Percentiles rank a stretch among this genome's conserved stretches.
Conservation (phyloP, 148 eudicot species). For the Dianthus caryophyllus region DNA sequence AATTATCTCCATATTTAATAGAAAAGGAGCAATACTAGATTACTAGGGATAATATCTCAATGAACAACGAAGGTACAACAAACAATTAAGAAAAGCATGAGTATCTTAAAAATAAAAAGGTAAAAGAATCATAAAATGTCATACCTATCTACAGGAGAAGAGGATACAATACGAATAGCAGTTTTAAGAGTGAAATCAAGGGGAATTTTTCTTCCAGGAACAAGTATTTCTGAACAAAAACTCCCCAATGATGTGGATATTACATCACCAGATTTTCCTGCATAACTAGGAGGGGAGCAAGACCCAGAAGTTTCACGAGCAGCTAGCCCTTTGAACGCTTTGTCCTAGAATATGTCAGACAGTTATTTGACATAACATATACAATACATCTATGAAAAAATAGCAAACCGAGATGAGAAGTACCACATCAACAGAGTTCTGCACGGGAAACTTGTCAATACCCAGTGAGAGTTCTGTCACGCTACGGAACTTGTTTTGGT, state of each 20-base stretch:
- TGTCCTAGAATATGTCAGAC: conserved; percentile 44
- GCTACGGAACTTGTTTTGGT: conserved; percentile 48
- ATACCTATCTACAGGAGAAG: conserved; percentile 77
- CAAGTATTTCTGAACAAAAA: conserved; percentile 46
- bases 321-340: conserved; percentile 73
- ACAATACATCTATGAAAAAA: background rate
- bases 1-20: background rate
- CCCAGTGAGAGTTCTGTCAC: conserved; percentile 68
- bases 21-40: background rate
- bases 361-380: background rate
- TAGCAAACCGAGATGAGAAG: background rate
- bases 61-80: background rate
- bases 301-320: conserved; percentile 52
- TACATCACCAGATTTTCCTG: conserved; percentile 34
- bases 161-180: conserved; percentile 59
- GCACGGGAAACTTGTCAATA: conserved; percentile 42
- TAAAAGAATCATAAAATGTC: conserved; percentile 20
- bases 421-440: conserved; percentile 72
- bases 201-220: conserved; percentile 54
- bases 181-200: conserved; percentile 89
- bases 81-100: background rate
- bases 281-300: conserved; percentile 34
- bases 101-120: background rate
- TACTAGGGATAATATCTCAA: background rate
- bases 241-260: conserved; percentile 30